Evolutionary conservation across 176 grass and related monocot genomes (phyloP).

Genomic region (Paspalum notatum): DNA sequence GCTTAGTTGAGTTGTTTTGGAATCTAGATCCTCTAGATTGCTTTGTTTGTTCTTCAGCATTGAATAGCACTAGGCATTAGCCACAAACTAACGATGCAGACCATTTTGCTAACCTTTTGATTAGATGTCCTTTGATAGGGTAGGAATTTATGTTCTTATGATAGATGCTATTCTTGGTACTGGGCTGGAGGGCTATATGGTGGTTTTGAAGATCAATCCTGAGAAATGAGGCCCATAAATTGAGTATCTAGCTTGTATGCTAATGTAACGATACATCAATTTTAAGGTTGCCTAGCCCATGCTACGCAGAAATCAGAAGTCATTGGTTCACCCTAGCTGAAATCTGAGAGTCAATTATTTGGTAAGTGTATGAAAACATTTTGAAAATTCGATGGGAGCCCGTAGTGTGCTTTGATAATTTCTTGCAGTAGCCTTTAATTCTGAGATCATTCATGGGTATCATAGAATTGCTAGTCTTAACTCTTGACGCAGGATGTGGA

Average conservation of each 20-base stretch:
- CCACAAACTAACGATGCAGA: conserved; percentile 11
- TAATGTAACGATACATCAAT: neutral
- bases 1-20: neutral
- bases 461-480: neutral
- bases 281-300: neutral
- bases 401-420: neutral
- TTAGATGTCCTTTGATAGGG: neutral
- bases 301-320: neutral
- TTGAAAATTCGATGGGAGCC: neutral
- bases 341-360: neutral
- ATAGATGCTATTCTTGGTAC: conserved; percentile 7
- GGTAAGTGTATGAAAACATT: conserved; percentile 1
- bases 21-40: neutral
- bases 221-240: neutral
- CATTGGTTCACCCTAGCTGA: neutral
- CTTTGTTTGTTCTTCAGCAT: neutral
- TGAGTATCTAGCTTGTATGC: neutral
- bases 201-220: conserved; percentile 15
- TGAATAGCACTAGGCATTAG: neutral
- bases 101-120: conserved; percentile 6
- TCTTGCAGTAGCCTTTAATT: conserved; percentile 3
- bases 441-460: neutral
- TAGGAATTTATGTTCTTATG: conserved; percentile 27
- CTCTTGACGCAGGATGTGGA: neutral
- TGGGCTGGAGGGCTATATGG: neutral